phyloP scores from a whole-genome alignment of 2,329 filamentous ascomycete species.

The Monascus ruber region DNA sequence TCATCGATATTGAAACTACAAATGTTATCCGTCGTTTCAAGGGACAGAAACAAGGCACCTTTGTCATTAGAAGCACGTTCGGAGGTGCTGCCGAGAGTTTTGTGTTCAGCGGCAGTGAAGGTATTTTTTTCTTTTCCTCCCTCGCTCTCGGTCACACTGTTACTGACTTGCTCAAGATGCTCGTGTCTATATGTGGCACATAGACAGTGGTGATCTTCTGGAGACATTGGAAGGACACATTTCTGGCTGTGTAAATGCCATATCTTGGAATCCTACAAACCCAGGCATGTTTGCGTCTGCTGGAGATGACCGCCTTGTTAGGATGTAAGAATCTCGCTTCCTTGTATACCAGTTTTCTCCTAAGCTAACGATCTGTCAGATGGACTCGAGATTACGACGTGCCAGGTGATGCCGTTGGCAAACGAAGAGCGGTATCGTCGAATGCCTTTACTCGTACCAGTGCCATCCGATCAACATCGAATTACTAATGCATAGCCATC shows the following conservation, averaged over 20 bases:
- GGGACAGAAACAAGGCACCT: conserved; percentile 64
- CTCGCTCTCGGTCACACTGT: conserved; percentile 7
- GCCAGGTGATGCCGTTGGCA: conserved; percentile 12
- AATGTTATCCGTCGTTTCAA: conserved; percentile 62
- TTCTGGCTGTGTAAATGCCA: conserved; percentile 68
- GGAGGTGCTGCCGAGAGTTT: conserved; percentile 89
- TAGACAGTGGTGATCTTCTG: conserved; percentile 63
- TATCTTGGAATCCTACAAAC: conserved; percentile 78
- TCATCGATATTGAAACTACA: conserved; percentile 65
- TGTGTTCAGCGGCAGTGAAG: conserved; percentile 82
- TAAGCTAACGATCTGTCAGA: conserved; percentile 9
- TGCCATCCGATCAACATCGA: conserved; percentile 29
- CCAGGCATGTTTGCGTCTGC: conserved; percentile 80
- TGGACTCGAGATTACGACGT: conserved; percentile 26
- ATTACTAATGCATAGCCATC: conserved; percentile 11
- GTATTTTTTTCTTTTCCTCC: conserved; percentile 34
- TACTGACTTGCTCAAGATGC: conserved; percentile 39
- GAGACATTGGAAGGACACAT: conserved; percentile 65
- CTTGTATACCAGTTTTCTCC: not conserved
- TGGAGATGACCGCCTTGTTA: conserved; percentile 74
- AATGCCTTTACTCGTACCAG: conserved; percentile 30
- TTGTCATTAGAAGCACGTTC: conserved; percentile 69
- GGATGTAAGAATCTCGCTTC: conserved; percentile 55
- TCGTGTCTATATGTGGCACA: conserved; percentile 81
- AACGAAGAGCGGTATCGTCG: conserved; percentile 18